These are phyloP conservation scores for Lactifluus pinguis DNA, from an alignment of 768 basidiomycete species.

Conservation along the genomic window DNA sequence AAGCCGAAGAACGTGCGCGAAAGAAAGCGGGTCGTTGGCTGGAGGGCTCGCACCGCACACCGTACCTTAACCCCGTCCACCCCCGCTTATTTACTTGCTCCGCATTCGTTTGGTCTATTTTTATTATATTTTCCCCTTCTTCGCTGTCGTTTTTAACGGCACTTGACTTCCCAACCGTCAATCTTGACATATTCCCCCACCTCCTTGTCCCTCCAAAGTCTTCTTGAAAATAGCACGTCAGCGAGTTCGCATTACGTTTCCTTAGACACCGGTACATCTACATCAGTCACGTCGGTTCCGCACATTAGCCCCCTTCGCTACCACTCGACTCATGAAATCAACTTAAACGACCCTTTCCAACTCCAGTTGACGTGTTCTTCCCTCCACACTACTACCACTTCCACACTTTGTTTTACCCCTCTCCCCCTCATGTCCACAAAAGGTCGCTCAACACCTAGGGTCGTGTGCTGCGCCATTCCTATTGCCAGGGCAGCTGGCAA, in stretches of 20 bases:
- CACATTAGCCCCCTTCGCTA: background rate
- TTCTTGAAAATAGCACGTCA: background rate
- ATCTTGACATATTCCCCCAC: background rate
- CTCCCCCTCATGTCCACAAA: conserved; percentile 35
- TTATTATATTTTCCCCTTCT: background rate
- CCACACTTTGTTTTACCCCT: background rate
- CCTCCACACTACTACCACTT: background rate
- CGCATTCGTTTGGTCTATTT: background rate
- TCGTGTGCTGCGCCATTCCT: conserved; percentile 88
- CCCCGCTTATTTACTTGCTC: background rate
- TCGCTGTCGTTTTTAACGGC: background rate
- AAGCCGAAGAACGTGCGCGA: conserved; percentile 33
- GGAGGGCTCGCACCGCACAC: background rate
- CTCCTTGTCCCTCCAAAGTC: background rate
- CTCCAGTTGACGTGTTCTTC: background rate
- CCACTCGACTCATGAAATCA: conserved; percentile 18
- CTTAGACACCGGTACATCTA: background rate
- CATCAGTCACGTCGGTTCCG: conserved; percentile 2
- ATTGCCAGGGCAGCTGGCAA: conserved; percentile 66
- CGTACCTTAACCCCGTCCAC: conserved; percentile 2
- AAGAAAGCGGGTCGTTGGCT: conserved; percentile 23
- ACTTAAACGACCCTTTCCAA: conserved; percentile 10
- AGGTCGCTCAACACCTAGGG: conserved; percentile 70
- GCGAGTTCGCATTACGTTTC: conserved; percentile 9
- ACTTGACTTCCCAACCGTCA: background rate